phyloP scores from a whole-genome alignment of 2,329 filamentous ascomycete species.

The Cytospora paraplurivora region DNA sequence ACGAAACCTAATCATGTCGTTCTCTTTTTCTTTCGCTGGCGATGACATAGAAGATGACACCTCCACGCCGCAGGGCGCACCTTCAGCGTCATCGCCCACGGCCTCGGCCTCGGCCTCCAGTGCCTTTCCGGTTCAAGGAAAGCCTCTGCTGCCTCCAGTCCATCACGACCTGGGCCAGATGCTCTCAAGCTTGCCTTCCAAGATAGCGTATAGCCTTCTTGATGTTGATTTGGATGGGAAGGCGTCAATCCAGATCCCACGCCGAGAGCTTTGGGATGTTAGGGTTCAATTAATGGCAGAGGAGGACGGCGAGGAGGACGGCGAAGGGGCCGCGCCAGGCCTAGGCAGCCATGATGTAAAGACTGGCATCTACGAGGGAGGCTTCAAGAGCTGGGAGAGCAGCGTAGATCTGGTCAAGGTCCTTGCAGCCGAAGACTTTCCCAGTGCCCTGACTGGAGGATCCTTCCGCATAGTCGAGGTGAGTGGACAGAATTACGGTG shows the following conservation, averaged over 20 bases:
- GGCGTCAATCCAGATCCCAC: constrained; percentile 59
- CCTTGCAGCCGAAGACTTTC: constrained; percentile 47
- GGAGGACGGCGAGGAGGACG: constrained; percentile 51
- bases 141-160: constrained; percentile 59
- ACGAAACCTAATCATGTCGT: constrained; percentile 42
- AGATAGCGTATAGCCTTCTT: constrained; percentile 69
- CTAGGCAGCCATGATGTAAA: constrained; percentile 73
- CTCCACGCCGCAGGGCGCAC: constrained; percentile 13
- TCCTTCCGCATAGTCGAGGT: constrained; percentile 57
- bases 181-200: constrained; percentile 66
- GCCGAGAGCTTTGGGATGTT: constrained; percentile 80
- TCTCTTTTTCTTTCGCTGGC: constrained; percentile 64
- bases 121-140: constrained; percentile 65
- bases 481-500: constrained; percentile 34
- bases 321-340: constrained; percentile 46
- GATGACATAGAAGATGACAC: constrained; percentile 63
- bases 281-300: constrained; percentile 79
- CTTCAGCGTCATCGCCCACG: constrained; percentile 31
- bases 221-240: constrained; percentile 62
- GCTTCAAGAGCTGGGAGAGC: constrained; percentile 90
- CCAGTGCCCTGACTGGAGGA: constrained; percentile 38
- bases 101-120: constrained; percentile 37
- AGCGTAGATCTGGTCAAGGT: constrained; percentile 77
- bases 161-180: constrained; percentile 54
- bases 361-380: constrained; percentile 82